Evolutionary conservation across 1,139 yeast genomes (phyloP), one percentile per base, ranked within the genome.

Genomic region (Williopsis jadinii): DNA sequence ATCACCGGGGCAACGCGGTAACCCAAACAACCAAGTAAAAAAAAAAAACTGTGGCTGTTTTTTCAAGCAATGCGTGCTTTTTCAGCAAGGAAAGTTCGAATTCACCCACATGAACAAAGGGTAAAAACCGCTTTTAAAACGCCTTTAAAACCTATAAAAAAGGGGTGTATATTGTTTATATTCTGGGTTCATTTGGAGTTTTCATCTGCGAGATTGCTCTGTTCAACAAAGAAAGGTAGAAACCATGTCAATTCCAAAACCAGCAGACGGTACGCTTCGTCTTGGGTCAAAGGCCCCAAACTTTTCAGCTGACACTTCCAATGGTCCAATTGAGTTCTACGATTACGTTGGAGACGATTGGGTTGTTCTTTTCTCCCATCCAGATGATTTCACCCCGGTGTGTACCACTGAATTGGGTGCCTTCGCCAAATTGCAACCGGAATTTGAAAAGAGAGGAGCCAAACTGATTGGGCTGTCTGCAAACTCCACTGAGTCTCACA

Each of bases 371-470:
- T 85, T 85, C 68, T 80, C 90, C 33, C 95, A 85, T 65, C 95
- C 95, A 48, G 94, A 80, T 59, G 94, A 84, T 60, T 84, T 80
- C 70, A 85, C 95, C 38, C 95, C 95, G 41, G 92, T 85, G 40
- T 85, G 95, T 68, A 85, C 95, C 52, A 85, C 95, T 45, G 95
- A 85, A 68, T 73, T 85, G 51, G 95, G 95, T 49, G 95, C 94
- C 10, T 84, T 85, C 56, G 88, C 92, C 55, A 78, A 81, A 62
- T 72, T 85, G 59, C 85, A 83, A 67, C 86, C 86, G 37, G 94
- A 85, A 64, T 85, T 85, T 61, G 71, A 80, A 59, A 75, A 79
- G 68, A 77, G 95, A 63, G 75, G 74, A 42, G 85, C 81, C 54
- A 84, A 84, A 70, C 70, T 85, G 60, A 73, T 84, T 61, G 95